A percentile compares a stretch with the other conserved stretches of the same genome.
These are phyloP conservation scores for Cyamopsis tetragonoloba DNA, from an alignment of 306 rosid species.

Conservation along the genomic window DNA sequence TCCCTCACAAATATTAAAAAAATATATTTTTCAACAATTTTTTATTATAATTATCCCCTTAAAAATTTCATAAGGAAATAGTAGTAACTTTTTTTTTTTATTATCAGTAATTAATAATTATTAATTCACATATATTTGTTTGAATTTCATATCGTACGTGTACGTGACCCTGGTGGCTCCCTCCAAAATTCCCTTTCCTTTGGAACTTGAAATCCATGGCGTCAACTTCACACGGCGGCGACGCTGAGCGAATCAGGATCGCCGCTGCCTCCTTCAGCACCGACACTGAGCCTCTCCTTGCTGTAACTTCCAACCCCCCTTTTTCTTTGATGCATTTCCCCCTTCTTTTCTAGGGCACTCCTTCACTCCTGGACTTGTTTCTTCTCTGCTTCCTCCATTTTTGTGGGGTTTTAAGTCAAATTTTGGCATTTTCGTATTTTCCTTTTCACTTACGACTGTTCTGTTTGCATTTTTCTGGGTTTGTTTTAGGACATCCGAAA, in stretches of 20 bases:
- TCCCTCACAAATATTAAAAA: no score
- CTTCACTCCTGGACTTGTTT: not conserved
- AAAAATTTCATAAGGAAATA: no score
- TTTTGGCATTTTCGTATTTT: not conserved
- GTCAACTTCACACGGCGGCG: constrained; percentile 47
- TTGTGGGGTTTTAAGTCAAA: not conserved
- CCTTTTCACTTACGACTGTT: not conserved
- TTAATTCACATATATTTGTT: not conserved
- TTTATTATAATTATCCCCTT: no score
- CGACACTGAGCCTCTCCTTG: constrained; percentile 59
- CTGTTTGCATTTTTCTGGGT: not conserved
- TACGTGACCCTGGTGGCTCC: not conserved
- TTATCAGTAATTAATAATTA: no score
- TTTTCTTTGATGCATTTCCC: not conserved
- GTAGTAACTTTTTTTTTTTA: no score
- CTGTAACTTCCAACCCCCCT: constrained; percentile 38
- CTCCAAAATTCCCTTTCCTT: constrained; percentile 20
- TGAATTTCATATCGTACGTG: not conserved
- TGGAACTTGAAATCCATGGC: constrained; percentile 46
- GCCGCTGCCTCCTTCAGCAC: constrained; percentile 42
- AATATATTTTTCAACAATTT: no score
- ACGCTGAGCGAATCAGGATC: constrained; percentile 41
- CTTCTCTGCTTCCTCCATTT: not conserved
- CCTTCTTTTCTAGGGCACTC: not conserved
- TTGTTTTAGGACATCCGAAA: constrained; percentile 59